Conservation (phyloP, 192 early-diverging fungal genomes). For the Lobosporangium transversale region DNA sequence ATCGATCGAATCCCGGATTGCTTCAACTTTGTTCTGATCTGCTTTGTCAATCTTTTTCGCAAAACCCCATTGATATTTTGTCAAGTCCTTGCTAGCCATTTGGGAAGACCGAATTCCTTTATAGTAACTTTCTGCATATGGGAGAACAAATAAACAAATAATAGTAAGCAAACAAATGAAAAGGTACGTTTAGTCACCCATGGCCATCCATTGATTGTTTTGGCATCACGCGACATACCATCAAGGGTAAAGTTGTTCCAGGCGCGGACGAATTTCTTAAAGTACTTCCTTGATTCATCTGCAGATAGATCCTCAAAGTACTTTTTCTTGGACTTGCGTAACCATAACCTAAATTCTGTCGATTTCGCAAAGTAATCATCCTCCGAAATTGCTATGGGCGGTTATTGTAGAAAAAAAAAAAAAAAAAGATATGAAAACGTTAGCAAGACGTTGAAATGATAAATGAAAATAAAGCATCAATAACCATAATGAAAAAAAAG, state of each 20-base stretch:
- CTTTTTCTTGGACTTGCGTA: slow-evolving; percentile 73
- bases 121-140: slow-evolving; percentile 69
- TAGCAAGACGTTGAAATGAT: too few species aligned
- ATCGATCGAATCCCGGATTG: slow-evolving; percentile 67
- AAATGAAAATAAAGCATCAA: too few species aligned
- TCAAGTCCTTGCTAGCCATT: slow-evolving; percentile 67
- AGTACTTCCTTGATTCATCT: slow-evolving; percentile 74
- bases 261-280: slow-evolving; percentile 85
- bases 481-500: too few species aligned
- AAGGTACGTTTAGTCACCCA: neutral
- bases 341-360: slow-evolving; percentile 85
- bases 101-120: slow-evolving; percentile 74
- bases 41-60: slow-evolving; percentile 54
- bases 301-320: slow-evolving; percentile 82
- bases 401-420: neutral
- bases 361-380: slow-evolving; percentile 86
- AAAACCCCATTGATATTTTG: slow-evolving; percentile 84
- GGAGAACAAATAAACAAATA: neutral
- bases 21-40: slow-evolving; percentile 64
- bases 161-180: neutral
- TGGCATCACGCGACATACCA: slow-evolving; percentile 53
- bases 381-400: slow-evolving; percentile 58
- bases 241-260: slow-evolving; percentile 84
- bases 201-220: neutral
- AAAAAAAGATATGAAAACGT: neutral